A percentile compares a stretch with the other conserved stretches of the same genome.
Conservation (phyloP, 108 stramenopile genomes). For the Aurantiochytrium sp. region DNA sequence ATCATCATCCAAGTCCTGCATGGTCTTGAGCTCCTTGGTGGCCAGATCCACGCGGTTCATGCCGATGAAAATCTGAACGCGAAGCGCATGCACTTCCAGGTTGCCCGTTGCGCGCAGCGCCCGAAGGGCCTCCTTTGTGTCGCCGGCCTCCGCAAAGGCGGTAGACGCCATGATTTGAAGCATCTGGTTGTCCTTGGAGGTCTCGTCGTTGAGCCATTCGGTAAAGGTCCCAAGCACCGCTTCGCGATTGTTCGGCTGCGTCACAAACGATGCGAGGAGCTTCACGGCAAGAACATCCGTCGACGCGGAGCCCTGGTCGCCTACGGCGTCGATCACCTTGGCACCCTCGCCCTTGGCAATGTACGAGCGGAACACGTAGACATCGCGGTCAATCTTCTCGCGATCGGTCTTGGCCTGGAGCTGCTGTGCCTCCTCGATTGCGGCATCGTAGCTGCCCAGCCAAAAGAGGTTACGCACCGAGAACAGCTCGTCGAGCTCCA, state of each 20-base stretch:
- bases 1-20: constrained; percentile 83
- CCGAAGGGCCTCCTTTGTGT: constrained; percentile 78
- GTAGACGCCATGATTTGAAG: constrained; percentile 79
- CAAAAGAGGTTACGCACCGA: constrained; percentile 92
- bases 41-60: constrained; percentile 91
- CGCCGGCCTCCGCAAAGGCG: constrained; percentile 62
- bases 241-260: constrained; percentile 43
- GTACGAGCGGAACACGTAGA: constrained; percentile 71
- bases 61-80: constrained; percentile 79
- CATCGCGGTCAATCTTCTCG: constrained; percentile 79
- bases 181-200: constrained; percentile 46
- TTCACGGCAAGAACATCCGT: constrained; percentile 36
- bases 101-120: constrained; percentile 68
- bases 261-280: constrained; percentile 67
- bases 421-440: constrained; percentile 67
- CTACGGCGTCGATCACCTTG: constrained; percentile 63
- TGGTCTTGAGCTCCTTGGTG: constrained; percentile 45
- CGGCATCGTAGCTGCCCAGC: constrained; percentile 80
- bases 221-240: constrained; percentile 31
- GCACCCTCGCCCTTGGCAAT: constrained; percentile 73
- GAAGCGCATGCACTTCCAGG: constrained; percentile 76
- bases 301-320: constrained; percentile 26
- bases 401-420: constrained; percentile 62
- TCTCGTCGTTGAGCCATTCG: constrained; percentile 39
- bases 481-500: constrained; percentile 94